Conservation (phyloP, 2,329 filamentous ascomycete species). For the Chalara sp. region DNA sequence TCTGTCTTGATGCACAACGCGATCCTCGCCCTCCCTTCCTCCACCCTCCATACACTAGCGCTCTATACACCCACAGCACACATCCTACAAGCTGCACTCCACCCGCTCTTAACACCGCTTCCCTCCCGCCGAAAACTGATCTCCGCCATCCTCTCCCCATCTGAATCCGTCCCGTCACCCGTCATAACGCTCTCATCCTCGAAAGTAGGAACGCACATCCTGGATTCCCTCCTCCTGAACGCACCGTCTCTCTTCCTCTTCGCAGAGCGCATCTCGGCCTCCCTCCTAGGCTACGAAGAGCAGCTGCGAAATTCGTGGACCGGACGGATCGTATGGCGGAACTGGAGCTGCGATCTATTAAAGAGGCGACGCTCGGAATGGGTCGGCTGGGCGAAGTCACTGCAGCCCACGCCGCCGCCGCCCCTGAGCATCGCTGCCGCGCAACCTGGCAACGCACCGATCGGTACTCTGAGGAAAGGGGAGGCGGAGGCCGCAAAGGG, state of each 20-base stretch:
- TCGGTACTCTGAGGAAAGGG: neutral
- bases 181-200: conserved; percentile 39
- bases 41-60: conserved; percentile 57
- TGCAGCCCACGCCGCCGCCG: neutral
- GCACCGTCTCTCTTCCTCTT: conserved; percentile 49
- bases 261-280: conserved; percentile 59
- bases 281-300: conserved; percentile 53
- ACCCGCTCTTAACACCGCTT: conserved; percentile 47
- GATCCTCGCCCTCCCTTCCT: conserved; percentile 51
- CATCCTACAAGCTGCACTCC: conserved; percentile 57
- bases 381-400: conserved; percentile 48
- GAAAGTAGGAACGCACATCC: conserved; percentile 57
- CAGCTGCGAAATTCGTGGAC: conserved; percentile 55
- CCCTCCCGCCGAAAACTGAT: conserved; percentile 58
- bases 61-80: conserved; percentile 43
- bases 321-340: conserved; percentile 64
- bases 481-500: neutral
- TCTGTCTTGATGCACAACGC: conserved; percentile 66
- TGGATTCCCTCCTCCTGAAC: conserved; percentile 54
- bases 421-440: neutral
- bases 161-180: conserved; percentile 5
- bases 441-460: neutral
- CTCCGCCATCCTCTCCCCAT: conserved; percentile 43
- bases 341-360: conserved; percentile 69
- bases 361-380: conserved; percentile 57